phyloP scores from a whole-genome alignment of 805 yeast species.

The Ogataea philodendri region DNA sequence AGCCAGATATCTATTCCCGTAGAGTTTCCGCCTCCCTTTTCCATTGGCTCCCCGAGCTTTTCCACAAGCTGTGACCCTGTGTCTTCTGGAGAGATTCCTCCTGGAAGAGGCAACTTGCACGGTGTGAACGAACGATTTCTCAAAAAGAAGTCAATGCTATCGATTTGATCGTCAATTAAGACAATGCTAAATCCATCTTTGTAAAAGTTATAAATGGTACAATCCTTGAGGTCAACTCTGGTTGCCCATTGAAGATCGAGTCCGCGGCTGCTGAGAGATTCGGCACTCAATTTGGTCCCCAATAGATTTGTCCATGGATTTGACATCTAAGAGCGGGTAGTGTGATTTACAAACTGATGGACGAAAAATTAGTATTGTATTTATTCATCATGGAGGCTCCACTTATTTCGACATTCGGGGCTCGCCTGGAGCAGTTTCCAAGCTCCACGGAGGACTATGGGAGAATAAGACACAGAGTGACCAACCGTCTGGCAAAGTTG shows the following conservation, averaged over 20 bases:
- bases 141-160: constrained; percentile 37
- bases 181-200: constrained; percentile 25
- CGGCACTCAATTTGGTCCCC: not conserved
- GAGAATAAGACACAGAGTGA: constrained; percentile 62
- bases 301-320: constrained; percentile 5
- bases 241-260: constrained; percentile 3
- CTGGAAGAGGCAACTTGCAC: constrained; percentile 21
- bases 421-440: constrained; percentile 60
- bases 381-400: constrained; percentile 43
- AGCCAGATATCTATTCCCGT: constrained; percentile 39
- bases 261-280: not conserved
- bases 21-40: constrained; percentile 41
- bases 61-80: constrained; percentile 34
- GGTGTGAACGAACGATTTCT: constrained; percentile 21
- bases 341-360: constrained; percentile 8
- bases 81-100: constrained; percentile 11
- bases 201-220: constrained; percentile 24
- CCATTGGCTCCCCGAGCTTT: constrained; percentile 39
- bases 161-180: constrained; percentile 20
- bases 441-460: constrained; percentile 67
- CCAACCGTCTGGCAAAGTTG: constrained; percentile 57
- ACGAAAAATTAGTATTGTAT: constrained; percentile 9
- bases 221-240: constrained; percentile 7
- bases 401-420: constrained; percentile 46
- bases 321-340: constrained; percentile 10